A percentile compares a stretch with the other conserved stretches of the same genome.
phyloP scores from a whole-genome alignment of 306 rosid genomes.

The Ammopiptanthus mongolicus region DNA sequence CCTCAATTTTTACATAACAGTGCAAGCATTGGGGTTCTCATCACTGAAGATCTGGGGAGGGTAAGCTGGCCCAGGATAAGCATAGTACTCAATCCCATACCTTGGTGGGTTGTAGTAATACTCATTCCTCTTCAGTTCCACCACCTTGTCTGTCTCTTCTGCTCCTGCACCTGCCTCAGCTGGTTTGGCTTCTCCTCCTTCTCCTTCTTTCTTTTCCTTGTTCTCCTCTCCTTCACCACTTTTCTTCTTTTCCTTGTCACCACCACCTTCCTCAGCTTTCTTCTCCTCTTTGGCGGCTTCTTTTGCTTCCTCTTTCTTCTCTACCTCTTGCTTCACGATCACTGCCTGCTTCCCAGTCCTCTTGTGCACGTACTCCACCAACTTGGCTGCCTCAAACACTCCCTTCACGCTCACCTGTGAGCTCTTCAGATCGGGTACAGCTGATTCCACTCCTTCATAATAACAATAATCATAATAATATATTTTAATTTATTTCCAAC shows the following conservation, averaged over 20 bases:
- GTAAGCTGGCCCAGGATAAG: conserved; percentile 36
- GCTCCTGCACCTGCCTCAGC: conserved; percentile 11
- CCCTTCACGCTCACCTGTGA: conserved; percentile 85
- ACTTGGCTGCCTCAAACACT: conserved; percentile 46
- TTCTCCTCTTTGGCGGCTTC: conserved; percentile 25
- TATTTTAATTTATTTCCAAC: not conserved
- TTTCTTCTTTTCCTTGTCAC: conserved; percentile 9
- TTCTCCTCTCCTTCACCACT: conserved; percentile 6
- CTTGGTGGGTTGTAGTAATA: conserved; percentile 43
- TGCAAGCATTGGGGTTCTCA: conserved; percentile 81
- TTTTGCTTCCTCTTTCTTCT: conserved; percentile 40
- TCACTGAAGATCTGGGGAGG: conserved; percentile 85
- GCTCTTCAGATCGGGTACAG: conserved; percentile 74
- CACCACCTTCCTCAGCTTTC: conserved; percentile 28
- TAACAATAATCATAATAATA: no score
- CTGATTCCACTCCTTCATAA: conserved; percentile 70
- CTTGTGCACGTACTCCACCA: conserved; percentile 65
- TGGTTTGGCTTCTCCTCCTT: not conserved
- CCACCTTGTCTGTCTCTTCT: conserved; percentile 30
- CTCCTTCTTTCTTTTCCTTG: conserved; percentile 23
- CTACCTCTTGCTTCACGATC: conserved; percentile 63
- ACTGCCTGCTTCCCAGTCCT: conserved; percentile 71
- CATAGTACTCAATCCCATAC: conserved; percentile 40
- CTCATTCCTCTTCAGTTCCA: conserved; percentile 56
- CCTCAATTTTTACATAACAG: conserved; percentile 35